Percentiles rank a stretch among this genome's conserved stretches.
phyloP scores from a whole-genome alignment of 78 protist species.

The Emiliania huxleyi region DNA sequence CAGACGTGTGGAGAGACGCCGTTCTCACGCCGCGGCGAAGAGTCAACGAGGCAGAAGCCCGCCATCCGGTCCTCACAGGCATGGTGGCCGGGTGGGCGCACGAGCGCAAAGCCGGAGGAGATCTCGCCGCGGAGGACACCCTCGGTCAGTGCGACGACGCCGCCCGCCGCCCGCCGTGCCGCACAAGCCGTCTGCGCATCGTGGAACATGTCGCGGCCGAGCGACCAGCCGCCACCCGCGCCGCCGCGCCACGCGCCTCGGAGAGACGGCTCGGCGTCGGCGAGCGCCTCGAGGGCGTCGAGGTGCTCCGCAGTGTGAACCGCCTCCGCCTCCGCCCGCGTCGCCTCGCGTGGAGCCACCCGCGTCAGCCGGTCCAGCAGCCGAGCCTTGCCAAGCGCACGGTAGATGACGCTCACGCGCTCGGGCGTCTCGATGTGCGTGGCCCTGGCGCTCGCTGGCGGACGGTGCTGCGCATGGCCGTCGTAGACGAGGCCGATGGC shows the following conservation, averaged over 20 bases:
- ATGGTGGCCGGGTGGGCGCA: constrained; percentile 81
- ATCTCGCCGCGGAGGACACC: not conserved
- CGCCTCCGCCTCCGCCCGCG: not conserved
- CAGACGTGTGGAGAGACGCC: too few species aligned
- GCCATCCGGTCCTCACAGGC: constrained; percentile 33
- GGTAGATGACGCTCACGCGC: not conserved
- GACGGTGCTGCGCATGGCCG: too few species aligned
- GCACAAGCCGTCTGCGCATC: not conserved
- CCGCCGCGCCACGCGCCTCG: not conserved
- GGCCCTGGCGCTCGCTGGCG: too few species aligned
- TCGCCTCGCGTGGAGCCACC: not conserved
- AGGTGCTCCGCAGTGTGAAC: not conserved
- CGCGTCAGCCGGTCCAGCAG: not conserved
- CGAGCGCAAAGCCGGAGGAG: not conserved
- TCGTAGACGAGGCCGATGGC: too few species aligned
- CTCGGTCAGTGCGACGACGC: not conserved
- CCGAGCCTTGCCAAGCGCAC: not conserved
- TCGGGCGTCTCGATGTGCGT: not conserved
- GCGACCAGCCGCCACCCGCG: not conserved
- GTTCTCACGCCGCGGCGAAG: too few species aligned
- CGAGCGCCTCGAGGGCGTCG: not conserved
- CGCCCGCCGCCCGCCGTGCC: constrained; percentile 8
- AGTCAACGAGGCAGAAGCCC: too few species aligned
- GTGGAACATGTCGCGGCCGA: not conserved
- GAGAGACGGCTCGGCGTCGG: not conserved